These are phyloP conservation scores for Sordariomycetes sp. DNA, from an alignment of 2,329 filamentous ascomycete genomes.

Conservation along the genomic window DNA sequence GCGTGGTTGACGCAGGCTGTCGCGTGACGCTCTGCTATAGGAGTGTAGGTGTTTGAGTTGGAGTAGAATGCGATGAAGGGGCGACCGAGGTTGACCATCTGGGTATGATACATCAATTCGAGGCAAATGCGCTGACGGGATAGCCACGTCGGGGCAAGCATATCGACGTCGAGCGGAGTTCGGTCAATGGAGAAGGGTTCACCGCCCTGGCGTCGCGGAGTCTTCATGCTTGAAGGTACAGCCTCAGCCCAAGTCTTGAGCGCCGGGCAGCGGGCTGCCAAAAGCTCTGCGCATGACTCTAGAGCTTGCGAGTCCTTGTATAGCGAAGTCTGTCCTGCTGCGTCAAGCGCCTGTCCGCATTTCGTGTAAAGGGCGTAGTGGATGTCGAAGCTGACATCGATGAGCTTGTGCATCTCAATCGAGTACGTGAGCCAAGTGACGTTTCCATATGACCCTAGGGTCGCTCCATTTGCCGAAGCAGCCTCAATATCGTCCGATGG, in stretches of 20 bases:
- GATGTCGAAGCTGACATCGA: constrained; percentile 10
- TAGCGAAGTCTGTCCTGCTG: constrained; percentile 1
- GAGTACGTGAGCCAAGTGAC: constrained; percentile 14
- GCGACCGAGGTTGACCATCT: constrained; percentile 26
- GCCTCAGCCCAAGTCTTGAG: constrained; percentile 13
- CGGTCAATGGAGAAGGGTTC: constrained; percentile 27
- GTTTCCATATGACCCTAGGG: constrained; percentile 7
- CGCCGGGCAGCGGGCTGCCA: constrained; percentile 18
- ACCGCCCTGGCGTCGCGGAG: constrained; percentile 18
- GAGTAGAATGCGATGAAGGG: constrained; percentile 27
- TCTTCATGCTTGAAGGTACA: constrained; percentile 28
- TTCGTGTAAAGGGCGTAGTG: constrained; percentile 19
- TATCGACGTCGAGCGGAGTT: constrained; percentile 15
- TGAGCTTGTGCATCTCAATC: constrained; percentile 7
- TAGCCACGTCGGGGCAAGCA: constrained; percentile 29
- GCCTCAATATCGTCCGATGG: constrained; percentile 15
- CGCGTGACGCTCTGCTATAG: constrained; percentile 14
- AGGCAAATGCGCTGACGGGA: constrained; percentile 29
- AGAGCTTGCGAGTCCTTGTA: constrained; percentile 13
- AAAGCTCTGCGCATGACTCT: constrained; percentile 16
- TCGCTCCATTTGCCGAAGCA: constrained; percentile 7
- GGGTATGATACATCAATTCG: constrained; percentile 31
- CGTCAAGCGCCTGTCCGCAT: constrained; percentile 3
- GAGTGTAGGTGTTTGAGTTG: constrained; percentile 4
- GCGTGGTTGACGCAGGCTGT: constrained; percentile 15